Base-by-base conservation (phyloP, 129 eudicot species). In the Saposhnikovia divaricata region DNA sequence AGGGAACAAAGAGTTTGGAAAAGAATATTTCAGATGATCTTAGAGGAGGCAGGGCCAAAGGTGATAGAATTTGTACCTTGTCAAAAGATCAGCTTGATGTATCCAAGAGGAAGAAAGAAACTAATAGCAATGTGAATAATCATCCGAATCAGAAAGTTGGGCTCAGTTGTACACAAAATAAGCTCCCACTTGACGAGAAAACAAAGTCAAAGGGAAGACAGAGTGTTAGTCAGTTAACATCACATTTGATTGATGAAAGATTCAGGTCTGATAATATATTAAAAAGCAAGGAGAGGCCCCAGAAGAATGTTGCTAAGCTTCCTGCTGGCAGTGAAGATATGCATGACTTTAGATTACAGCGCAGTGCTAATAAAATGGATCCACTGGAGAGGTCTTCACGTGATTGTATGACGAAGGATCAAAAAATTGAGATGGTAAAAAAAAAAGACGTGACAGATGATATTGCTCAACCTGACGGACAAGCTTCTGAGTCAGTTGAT, bases 21-120 rank as follows among this genome's bases (percentile, higher is more conserved):
- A 91, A 84, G 82, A 83, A 80, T 76, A 66, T 74, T 81, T 84
- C 85, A 47, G 84, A 82, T 83, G 88, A 80, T 83, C 44, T 65
- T 57, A 79, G 72, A 15, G 83, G 79, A 78, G 81, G 74, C 80
- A 69, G 81, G 85, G 71, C 44, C 82, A 82, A 77, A 72, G 81
- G 68, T 72, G 80, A 72, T 77, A 76, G 27, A 82, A 72, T 50
- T 76, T 79, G 23, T 83, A 51, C 85, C 28, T 74, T 88, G 75
- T 79, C 83, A 23, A 81, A 79, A 82, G 83, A 42, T 46, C 80
- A 89, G 68, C 80, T 85, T 80, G 85, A 78, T 84, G 82, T 59
- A 70, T 77, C 78, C 76, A 83, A 83, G 79, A 77, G 78, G 68
- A 74, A 81, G 69, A 79, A 77, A 21, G 77, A 82, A 74, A 45